Evolutionary conservation across 257 asterid genomes (phyloP), one percentile per base, ranked within the genome.

Genomic region (Ligustrum vulgare): DNA sequence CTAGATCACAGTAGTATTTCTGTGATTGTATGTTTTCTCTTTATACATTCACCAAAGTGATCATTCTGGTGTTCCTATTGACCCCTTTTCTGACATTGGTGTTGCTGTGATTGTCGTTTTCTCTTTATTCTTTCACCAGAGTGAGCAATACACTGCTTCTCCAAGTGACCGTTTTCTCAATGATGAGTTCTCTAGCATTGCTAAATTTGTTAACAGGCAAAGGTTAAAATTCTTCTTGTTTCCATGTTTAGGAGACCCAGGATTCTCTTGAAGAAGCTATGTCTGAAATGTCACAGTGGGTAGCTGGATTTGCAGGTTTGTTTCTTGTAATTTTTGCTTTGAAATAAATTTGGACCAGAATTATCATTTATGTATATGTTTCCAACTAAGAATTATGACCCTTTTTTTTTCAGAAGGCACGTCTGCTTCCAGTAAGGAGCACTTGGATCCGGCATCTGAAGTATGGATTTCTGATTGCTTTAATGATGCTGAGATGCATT

Each of bases 261-360:
- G 91, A 87, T 18, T 86, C 93, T 54, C 85, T 87, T 8, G 93
- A 85, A 72, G 96, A 85, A 69, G 86, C 84, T 70, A 39, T 87
- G 45, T 81, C 87, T 64, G 89, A 87, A 58, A 86, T 86, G 84
- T 90, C 96, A 43, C 79, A 87, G 65, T 88, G 90, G 96, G 89
- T 84, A 71, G 85, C 90, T 60, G 93, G 85, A 56, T 92, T 82
- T 85, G 72, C 88, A 81, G 94, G 96, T 91, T 77, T 56, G 77
- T 49, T 69, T 43, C 54, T 33, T 60, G 13, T 49, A 37, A 51
- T 39, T 20, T 12, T 35, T 33, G 10, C 70, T 63, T 69, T 8
- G 72, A 37, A 16, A 71, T 56, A 20, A 8, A 37, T 8, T 4
- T 3, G 23, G 28, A 18, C 63, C 54, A 72, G 23, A 20, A 18